These are phyloP conservation scores for Aspergillus calidoustus DNA, from an alignment of 2,329 filamentous ascomycete genomes.

Conservation along the genomic window DNA sequence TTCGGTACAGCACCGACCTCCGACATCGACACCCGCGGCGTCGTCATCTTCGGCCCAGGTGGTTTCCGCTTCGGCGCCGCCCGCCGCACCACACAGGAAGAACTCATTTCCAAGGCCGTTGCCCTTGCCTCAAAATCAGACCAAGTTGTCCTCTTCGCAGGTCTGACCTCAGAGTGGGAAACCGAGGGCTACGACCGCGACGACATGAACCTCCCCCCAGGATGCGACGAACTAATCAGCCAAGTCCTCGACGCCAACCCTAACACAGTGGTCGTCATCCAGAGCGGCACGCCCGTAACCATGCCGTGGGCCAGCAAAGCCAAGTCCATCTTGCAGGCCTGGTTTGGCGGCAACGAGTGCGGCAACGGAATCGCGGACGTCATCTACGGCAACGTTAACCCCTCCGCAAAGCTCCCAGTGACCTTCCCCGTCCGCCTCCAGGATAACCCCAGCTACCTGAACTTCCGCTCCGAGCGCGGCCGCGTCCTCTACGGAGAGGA, in stretches of 20 bases:
- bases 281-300: slow-evolving; percentile 72
- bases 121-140: slow-evolving; percentile 71
- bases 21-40: slow-evolving; percentile 55
- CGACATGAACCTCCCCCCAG: slow-evolving; percentile 61
- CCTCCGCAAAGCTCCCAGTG: slow-evolving; percentile 74
- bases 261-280: slow-evolving; percentile 73
- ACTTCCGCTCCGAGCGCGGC: slow-evolving; percentile 72
- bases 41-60: slow-evolving; percentile 60
- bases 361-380: slow-evolving; percentile 81
- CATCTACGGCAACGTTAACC: slow-evolving; percentile 74
- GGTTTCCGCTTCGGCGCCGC: slow-evolving; percentile 67
- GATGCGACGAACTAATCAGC: slow-evolving; percentile 63
- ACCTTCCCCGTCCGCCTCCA: slow-evolving; percentile 70
- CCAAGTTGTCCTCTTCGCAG: slow-evolving; percentile 77
- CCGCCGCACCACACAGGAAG: slow-evolving; percentile 60
- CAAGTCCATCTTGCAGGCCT: slow-evolving; percentile 71
- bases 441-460: slow-evolving; percentile 77
- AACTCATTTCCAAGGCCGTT: slow-evolving; percentile 69
- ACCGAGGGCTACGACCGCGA: slow-evolving; percentile 70
- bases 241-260: slow-evolving; percentile 69
- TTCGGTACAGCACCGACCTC: slow-evolving; percentile 65
- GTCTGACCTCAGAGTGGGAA: slow-evolving; percentile 81
- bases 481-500: slow-evolving; percentile 79
- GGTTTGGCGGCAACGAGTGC: slow-evolving; percentile 87
- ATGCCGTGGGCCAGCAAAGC: slow-evolving; percentile 54